Evolutionary conservation across 2,329 filamentous ascomycete genomes (phyloP).

Genomic region (Taxawa tesnikishii): DNA sequence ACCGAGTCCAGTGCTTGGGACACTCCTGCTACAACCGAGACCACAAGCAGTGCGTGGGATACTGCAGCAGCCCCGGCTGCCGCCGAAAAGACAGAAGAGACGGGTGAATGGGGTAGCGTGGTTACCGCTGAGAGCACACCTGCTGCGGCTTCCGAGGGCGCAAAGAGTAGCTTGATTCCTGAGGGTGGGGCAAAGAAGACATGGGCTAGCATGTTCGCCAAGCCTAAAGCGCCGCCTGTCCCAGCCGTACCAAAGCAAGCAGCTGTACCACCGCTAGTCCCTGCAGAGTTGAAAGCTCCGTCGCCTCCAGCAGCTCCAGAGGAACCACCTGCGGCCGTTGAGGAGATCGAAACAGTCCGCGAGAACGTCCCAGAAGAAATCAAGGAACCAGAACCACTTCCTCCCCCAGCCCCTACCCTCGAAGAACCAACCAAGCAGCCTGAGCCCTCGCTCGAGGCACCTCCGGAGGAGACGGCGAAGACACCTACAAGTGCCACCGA

Average conservation of each 20-base stretch:
- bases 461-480: constrained; percentile 7
- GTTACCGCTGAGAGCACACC: constrained; percentile 14
- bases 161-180: constrained; percentile 20
- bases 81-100: constrained; percentile 11
- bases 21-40: constrained; percentile 19
- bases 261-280: constrained; percentile 11
- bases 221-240: constrained; percentile 35
- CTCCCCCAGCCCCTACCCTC: constrained; percentile 12
- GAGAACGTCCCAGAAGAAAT: constrained; percentile 14
- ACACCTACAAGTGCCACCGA: constrained; percentile 11
- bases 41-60: constrained; percentile 9
- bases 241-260: constrained; percentile 24
- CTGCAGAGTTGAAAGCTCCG: constrained; percentile 19
- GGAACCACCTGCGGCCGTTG: constrained; percentile 10
- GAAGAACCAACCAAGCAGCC: constrained; percentile 11
- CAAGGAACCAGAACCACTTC: constrained; percentile 8
- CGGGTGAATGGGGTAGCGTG: constrained; percentile 32
- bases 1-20: constrained; percentile 57
- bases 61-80: constrained; percentile 12
- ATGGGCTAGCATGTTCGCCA: constrained; percentile 41
- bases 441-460: constrained; percentile 2
- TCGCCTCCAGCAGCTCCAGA: constrained; percentile 13
- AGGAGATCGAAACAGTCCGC: constrained; percentile 9
- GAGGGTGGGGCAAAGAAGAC: constrained; percentile 34
- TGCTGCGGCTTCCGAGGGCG: constrained; percentile 19